These are phyloP conservation scores for Grosmannia clavigera DNA, from an alignment of 2,329 filamentous ascomycete species.

Conservation along the genomic window DNA sequence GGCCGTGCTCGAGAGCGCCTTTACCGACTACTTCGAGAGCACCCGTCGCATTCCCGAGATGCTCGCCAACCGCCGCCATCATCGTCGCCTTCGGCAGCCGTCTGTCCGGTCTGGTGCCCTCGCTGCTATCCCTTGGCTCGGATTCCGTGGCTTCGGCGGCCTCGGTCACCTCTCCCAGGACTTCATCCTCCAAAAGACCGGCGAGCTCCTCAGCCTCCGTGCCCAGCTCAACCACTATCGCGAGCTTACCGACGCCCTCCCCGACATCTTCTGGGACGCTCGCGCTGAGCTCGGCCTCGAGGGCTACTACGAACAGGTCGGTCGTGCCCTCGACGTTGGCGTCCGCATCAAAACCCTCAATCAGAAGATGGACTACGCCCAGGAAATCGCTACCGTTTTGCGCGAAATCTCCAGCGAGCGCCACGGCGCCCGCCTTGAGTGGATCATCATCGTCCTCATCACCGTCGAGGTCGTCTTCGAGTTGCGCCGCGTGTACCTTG, in stretches of 20 bases:
- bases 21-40: conserved; percentile 75
- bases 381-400: conserved; percentile 83
- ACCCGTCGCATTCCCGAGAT: conserved; percentile 72
- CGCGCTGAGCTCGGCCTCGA: conserved; percentile 81
- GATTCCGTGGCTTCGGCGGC: conserved; percentile 19
- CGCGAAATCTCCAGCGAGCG: conserved; percentile 83
- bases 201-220: conserved; percentile 76
- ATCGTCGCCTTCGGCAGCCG: neutral
- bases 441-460: conserved; percentile 92
- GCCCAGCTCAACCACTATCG: conserved; percentile 95
- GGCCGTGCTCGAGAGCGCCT: conserved; percentile 73
- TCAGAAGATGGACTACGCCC: conserved; percentile 95
- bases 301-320: conserved; percentile 90
- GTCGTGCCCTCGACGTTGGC: conserved; percentile 78
- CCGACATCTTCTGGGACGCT: conserved; percentile 94
- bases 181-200: conserved; percentile 87
- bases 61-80: conserved; percentile 46
- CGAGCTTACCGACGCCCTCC: conserved; percentile 86
- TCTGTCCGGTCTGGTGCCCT: neutral
- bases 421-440: conserved; percentile 77
- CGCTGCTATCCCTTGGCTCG: conserved; percentile 18
- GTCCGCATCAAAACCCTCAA: conserved; percentile 86
- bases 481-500: conserved; percentile 52
- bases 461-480: conserved; percentile 87
- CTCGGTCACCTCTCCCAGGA: conserved; percentile 46